Evolutionary conservation across 331 rosid genomes (phyloP), one percentile per base, ranked within the genome.

Genomic region (Quercus phellos): DNA sequence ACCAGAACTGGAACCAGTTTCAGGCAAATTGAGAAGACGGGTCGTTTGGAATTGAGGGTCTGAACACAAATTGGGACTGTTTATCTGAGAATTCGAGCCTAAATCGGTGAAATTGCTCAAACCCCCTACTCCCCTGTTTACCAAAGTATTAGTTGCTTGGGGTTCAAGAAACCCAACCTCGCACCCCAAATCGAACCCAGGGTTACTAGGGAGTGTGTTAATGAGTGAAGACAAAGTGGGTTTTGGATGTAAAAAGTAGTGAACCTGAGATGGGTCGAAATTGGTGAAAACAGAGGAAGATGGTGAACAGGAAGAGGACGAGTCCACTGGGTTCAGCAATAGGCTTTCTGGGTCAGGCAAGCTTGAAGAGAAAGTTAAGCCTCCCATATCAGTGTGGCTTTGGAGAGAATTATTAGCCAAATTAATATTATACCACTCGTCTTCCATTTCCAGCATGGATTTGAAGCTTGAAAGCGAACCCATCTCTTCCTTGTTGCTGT

Each of bases 241-340:
- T 26, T 88, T 87, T 9, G 85, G 91, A 18, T 87, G 91, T 63
- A 91, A 71, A 46, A 90, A 87, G 81, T 74, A 87, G 10, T 87
- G 95, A 2, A 88, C 74, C 13, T 91, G 94, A 4, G 94, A 82
- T 1, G 90, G 90, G 87, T 89, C 88, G n/a, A 89, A 87, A 68
- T 80, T 83, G 76, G 81, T 83, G 87, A 89, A 89, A 26, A 89
- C 55, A 26, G 98, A 77, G 38, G 91, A 83, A 72, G 96, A 90
- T 11, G 94, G 89, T 13, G 91, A 89, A 63, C 94, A 89, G 4
- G 97, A 92, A 70, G 98, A 91, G 1, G 98, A 91, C 4, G 95
- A 91, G 79, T 93, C 97, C 0, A 88, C 82, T 1, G 84, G 80
- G 46, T 89, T 83, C 17, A 93, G 83, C 50, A 91, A 78, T 10